phyloP scores from a whole-genome alignment of 805 yeast genomes.

The Saturnispora dispora region DNA sequence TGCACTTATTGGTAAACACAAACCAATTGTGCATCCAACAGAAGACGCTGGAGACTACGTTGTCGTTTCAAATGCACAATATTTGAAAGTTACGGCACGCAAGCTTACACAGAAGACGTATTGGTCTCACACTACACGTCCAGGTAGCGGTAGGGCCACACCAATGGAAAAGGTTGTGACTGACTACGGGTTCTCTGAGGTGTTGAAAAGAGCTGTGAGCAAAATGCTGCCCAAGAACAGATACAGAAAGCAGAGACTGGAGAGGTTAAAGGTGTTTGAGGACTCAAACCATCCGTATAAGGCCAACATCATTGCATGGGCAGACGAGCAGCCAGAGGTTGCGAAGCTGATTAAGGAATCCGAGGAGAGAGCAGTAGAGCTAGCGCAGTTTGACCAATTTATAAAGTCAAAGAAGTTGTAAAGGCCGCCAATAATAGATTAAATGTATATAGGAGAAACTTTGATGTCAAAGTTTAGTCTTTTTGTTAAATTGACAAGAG shows the following conservation, averaged over 20 bases:
- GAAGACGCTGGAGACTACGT: constrained; percentile 94
- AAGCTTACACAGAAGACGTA: constrained; percentile 74
- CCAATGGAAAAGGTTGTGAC: constrained; percentile 71
- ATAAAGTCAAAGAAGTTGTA: constrained; percentile 20
- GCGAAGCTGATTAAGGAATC: constrained; percentile 34
- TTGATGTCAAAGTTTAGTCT: not conserved
- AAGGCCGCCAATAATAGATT: not conserved
- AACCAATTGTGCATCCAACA: constrained; percentile 73
- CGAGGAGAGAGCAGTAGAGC: constrained; percentile 20
- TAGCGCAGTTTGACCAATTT: constrained; percentile 21
- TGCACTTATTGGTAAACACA: constrained; percentile 92
- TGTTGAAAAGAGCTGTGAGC: constrained; percentile 77
- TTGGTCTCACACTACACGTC: constrained; percentile 83
- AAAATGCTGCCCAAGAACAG: constrained; percentile 95
- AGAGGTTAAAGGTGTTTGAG: constrained; percentile 77
- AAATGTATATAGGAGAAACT: not conserved
- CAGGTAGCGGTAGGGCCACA: constrained; percentile 78
- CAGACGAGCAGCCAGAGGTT: constrained; percentile 59
- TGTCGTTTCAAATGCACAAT: constrained; percentile 87
- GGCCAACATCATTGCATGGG: constrained; percentile 75
- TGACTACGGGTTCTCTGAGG: constrained; percentile 83
- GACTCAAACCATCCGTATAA: constrained; percentile 84
- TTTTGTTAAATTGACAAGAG: not conserved
- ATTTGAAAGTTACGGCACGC: constrained; percentile 74
- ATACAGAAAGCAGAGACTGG: constrained; percentile 68